A percentile compares a stretch with the other conserved stretches of the same genome.
Evolutionary conservation across 106 monocot species (phyloP).

Genomic region (Platanthera guangdongensis): DNA sequence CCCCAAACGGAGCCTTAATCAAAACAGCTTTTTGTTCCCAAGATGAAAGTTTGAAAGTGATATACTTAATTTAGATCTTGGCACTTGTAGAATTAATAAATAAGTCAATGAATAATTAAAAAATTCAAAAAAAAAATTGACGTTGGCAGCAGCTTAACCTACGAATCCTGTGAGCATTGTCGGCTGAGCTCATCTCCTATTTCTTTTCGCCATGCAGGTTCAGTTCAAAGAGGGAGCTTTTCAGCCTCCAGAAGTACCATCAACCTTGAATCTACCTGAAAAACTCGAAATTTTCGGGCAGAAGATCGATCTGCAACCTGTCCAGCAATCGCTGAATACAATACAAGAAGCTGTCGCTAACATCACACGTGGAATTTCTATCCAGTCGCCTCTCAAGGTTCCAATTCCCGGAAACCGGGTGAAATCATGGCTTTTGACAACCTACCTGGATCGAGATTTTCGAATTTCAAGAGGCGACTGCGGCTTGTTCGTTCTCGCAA

Average conservation of each 20-base stretch:
- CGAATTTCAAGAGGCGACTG: conserved; percentile 90
- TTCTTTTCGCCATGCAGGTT: conserved; percentile 35
- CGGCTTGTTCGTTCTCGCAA: conserved; percentile 79
- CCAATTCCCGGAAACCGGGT: conserved; percentile 57
- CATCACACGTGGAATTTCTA: conserved; percentile 53
- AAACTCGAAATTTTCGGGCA: conserved; percentile 61
- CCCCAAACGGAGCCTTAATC: too few relatives aligned
- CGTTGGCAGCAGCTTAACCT: too few relatives aligned
- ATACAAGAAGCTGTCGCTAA: conserved; percentile 47
- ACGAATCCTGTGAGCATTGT: too few relatives aligned
- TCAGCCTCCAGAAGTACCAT: conserved; percentile 61
- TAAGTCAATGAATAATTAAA: too few relatives aligned
- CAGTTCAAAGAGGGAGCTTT: conserved; percentile 67
- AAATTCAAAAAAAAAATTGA: too few relatives aligned
- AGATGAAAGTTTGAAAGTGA: too few relatives aligned
- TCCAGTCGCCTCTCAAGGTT: conserved; percentile 70
- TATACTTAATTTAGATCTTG: too few relatives aligned
- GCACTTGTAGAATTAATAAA: too few relatives aligned
- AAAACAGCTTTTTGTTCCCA: too few relatives aligned
- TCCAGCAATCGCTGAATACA: conserved; percentile 50
- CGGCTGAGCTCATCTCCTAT: neutral
- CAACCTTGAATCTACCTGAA: conserved; percentile 50
- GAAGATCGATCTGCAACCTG: conserved; percentile 46
- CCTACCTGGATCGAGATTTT: conserved; percentile 80
- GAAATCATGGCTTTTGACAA: conserved; percentile 70